These are phyloP conservation scores for Trichoderma arundinaceum DNA, from an alignment of 2,329 filamentous ascomycete species.

Conservation along the genomic window DNA sequence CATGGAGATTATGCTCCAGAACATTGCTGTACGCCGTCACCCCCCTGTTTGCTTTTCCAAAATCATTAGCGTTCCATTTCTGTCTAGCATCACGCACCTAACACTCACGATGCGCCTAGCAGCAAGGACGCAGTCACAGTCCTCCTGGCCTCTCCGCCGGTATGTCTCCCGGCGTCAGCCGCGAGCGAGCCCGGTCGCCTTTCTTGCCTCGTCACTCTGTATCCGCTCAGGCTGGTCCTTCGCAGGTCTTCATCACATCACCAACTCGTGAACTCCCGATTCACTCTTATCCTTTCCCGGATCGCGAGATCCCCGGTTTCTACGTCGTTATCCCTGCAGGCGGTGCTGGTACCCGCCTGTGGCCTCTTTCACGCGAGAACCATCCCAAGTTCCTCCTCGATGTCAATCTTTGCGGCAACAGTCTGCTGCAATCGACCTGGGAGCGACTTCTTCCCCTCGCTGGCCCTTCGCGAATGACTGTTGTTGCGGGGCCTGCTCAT, in stretches of 20 bases:
- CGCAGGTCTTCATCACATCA: constrained; percentile 29
- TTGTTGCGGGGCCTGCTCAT: constrained; percentile 38
- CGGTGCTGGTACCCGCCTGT: constrained; percentile 39
- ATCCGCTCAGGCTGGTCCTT: constrained; percentile 23
- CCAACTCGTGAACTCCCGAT: constrained; percentile 16
- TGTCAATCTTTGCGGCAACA: constrained; percentile 38
- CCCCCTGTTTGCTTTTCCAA: not conserved
- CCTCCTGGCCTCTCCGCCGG: constrained; percentile 13
- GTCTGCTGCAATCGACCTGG: constrained; percentile 40
- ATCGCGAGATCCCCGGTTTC: constrained; percentile 39
- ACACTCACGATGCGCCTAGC: constrained; percentile 1
- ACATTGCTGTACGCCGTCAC: constrained; percentile 28
- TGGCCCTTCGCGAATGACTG: constrained; percentile 38
- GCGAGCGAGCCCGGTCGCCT: constrained; percentile 27
- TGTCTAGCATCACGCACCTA: not conserved
- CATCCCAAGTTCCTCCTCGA: constrained; percentile 41
- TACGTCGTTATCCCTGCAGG: constrained; percentile 40
- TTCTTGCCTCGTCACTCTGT: constrained; percentile 26
- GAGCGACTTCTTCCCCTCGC: constrained; percentile 38
- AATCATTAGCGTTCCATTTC: too few relatives aligned
- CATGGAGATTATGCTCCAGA: constrained; percentile 37
- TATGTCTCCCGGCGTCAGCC: constrained; percentile 18
- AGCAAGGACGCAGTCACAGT: constrained; percentile 28
- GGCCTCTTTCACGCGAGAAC: constrained; percentile 40
- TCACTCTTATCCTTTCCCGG: constrained; percentile 30